Evolutionary conservation across 768 basidiomycete genomes (phyloP).

Genomic region (Phanerodontia chrysosporium): DNA sequence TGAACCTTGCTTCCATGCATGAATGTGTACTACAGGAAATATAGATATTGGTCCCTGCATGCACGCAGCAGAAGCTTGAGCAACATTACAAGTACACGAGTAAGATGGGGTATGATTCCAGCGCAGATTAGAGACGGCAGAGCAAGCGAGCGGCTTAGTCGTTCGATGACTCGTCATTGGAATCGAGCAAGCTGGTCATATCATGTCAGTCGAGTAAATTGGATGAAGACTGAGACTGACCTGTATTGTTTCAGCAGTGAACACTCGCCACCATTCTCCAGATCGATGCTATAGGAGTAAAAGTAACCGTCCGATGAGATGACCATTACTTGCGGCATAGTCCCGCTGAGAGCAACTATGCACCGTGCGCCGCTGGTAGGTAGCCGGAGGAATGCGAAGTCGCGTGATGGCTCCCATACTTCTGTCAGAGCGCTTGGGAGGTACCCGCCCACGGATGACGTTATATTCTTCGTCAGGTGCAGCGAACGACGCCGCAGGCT

Average conservation of each 20-base stretch:
- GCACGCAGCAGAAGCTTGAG: background rate
- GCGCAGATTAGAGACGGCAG: background rate
- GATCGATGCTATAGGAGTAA: conserved; percentile 92
- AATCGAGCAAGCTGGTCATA: background rate
- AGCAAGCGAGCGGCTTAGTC: background rate
- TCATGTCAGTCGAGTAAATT: background rate
- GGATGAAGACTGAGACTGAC: conserved; percentile 27
- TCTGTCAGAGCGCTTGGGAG: conserved; percentile 88
- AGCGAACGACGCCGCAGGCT: conserved; percentile 65
- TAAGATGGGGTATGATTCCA: background rate
- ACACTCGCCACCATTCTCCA: conserved; percentile 96
- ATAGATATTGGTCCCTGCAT: background rate
- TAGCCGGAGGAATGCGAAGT: conserved; percentile 87
- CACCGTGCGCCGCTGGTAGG: conserved; percentile 76
- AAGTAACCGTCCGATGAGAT: conserved; percentile 94
- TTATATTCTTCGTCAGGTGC: conserved; percentile 69
- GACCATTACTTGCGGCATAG: conserved; percentile 96
- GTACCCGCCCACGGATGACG: conserved; percentile 79
- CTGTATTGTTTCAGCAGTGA: conserved; percentile 92
- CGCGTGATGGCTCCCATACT: conserved; percentile 94
- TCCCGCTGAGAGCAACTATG: conserved; percentile 85
- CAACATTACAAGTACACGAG: background rate
- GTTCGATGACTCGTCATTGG: conserved; percentile 6
- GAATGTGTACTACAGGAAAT: background rate
- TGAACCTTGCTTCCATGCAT: background rate